phyloP scores from a whole-genome alignment of 2,329 filamentous ascomycete genomes.

The Venturia pyrina region DNA sequence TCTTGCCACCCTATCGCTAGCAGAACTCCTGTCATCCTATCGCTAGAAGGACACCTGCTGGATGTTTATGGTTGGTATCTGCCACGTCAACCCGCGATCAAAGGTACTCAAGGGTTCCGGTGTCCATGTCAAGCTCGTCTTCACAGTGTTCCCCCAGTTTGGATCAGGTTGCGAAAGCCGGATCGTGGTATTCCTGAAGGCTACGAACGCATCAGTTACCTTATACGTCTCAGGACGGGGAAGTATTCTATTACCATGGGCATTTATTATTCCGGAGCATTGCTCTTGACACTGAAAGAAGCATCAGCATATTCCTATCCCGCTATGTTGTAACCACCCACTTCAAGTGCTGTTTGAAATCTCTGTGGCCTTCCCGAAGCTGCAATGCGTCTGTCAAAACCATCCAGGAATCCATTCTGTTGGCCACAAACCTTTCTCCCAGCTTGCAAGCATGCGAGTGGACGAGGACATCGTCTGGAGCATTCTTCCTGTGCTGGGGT shows the following conservation, averaged over 20 bases:
- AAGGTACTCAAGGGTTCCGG: neutral
- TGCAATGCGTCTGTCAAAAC: neutral
- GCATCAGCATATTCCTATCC: neutral
- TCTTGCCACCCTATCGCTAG: neutral
- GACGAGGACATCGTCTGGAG: neutral
- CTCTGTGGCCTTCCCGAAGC: neutral
- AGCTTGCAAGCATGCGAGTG: neutral
- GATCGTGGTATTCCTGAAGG: neutral
- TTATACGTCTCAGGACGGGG: no score
- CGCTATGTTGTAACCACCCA: neutral
- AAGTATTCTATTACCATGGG: neutral
- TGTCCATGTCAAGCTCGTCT: neutral
- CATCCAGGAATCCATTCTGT: neutral
- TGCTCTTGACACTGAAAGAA: neutral
- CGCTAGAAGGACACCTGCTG: neutral
- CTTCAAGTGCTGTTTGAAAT: constrained; percentile 1
- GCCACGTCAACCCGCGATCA: constrained; percentile 3
- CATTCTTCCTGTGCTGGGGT: neutral
- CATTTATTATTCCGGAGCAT: neutral
- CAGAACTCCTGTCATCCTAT: no score
- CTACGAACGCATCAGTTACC: neutral
- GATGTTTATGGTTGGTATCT: neutral
- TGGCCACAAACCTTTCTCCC: neutral
- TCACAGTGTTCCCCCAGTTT: neutral
- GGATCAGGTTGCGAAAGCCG: neutral